Conservation (phyloP, 2,329 filamentous ascomycete species). For the Ceratocystis variospora region DNA sequence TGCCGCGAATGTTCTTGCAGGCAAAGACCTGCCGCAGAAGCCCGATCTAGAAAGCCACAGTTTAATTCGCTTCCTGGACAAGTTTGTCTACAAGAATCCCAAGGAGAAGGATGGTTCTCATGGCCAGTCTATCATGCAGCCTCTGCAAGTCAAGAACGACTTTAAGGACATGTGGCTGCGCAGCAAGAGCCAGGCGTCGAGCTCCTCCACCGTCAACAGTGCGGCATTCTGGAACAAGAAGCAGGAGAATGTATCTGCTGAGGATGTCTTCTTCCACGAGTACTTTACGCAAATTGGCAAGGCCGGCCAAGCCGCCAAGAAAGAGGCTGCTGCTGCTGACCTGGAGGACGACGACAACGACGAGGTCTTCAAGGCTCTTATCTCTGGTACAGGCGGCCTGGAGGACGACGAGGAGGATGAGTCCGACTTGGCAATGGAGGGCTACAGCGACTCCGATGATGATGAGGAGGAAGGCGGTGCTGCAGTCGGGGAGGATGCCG, state of each 20-base stretch:
- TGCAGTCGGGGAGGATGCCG: constrained; percentile 33
- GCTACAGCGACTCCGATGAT: constrained; percentile 36
- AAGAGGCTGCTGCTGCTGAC: constrained; percentile 32
- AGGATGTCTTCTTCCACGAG: constrained; percentile 96
- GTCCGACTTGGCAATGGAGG: constrained; percentile 37
- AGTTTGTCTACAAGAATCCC: constrained; percentile 93
- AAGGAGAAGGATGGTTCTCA: constrained; percentile 56
- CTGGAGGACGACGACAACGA: constrained; percentile 39
- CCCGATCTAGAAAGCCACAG: constrained; percentile 83
- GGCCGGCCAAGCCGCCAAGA: constrained; percentile 40
- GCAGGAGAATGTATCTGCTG: constrained; percentile 69
- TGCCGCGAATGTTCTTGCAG: constrained; percentile 55
- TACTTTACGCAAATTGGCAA: constrained; percentile 75
- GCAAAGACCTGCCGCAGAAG: constrained; percentile 63
- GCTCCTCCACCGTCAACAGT: constrained; percentile 52
- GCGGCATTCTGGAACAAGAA: constrained; percentile 87
- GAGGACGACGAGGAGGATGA: constrained; percentile 53
- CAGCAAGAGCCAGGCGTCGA: constrained; percentile 33
- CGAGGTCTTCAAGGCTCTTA: constrained; percentile 82
- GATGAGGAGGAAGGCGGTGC: constrained; percentile 39
- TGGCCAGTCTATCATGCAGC: constrained; percentile 93
- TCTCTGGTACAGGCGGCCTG: constrained; percentile 60
- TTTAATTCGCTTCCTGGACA: constrained; percentile 88
- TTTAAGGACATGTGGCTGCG: constrained; percentile 44
- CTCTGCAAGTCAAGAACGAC: constrained; percentile 44